Conservation (phyloP, 2,329 filamentous ascomycete species). For the Arthroderma uncinatum region DNA sequence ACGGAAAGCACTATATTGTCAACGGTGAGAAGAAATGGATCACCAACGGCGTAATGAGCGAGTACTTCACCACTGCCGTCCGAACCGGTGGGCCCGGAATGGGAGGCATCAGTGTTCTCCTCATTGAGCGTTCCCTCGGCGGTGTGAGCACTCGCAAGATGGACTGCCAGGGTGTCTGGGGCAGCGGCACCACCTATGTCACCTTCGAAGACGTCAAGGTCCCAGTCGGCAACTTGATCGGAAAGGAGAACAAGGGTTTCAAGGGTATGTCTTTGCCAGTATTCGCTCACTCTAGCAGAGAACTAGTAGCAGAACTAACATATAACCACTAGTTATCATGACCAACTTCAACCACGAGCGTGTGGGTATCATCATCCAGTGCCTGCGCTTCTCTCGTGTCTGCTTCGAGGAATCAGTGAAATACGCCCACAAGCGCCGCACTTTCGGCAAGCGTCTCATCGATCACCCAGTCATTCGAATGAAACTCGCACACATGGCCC, state of each 20-base stretch:
- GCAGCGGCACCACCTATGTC: slow-evolving; percentile 88
- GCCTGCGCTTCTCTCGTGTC: slow-evolving; percentile 84
- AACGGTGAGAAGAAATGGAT: slow-evolving; percentile 99
- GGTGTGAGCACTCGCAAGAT: slow-evolving; percentile 89
- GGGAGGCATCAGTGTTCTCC: slow-evolving; percentile 80
- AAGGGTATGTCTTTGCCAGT: slow-evolving; percentile 44
- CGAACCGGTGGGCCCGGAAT: slow-evolving; percentile 80
- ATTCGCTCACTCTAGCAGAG: not conserved
- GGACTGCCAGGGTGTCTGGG: slow-evolving; percentile 98
- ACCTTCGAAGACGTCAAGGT: slow-evolving; percentile 99
- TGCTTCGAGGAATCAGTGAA: slow-evolving; percentile 95
- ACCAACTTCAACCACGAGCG: slow-evolving; percentile 99
- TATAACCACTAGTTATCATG: slow-evolving; percentile 63
- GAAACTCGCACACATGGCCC: slow-evolving; percentile 96
- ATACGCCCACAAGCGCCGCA: slow-evolving; percentile 93
- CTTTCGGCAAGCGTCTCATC: slow-evolving; percentile 92
- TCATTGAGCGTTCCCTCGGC: slow-evolving; percentile 75
- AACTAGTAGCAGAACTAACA: not conserved
- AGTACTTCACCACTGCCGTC: slow-evolving; percentile 96
- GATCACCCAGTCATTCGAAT: slow-evolving; percentile 94
- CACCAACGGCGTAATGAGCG: slow-evolving; percentile 91
- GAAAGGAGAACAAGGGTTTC: slow-evolving; percentile 97
- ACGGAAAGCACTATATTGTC: slow-evolving; percentile 98
- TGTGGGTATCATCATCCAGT: slow-evolving; percentile 97
- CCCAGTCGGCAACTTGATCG: slow-evolving; percentile 94